Evolutionary conservation across 495 filamentous ascomycete genomes (phyloP).

Genomic region (Elasticomyces elasticus): DNA sequence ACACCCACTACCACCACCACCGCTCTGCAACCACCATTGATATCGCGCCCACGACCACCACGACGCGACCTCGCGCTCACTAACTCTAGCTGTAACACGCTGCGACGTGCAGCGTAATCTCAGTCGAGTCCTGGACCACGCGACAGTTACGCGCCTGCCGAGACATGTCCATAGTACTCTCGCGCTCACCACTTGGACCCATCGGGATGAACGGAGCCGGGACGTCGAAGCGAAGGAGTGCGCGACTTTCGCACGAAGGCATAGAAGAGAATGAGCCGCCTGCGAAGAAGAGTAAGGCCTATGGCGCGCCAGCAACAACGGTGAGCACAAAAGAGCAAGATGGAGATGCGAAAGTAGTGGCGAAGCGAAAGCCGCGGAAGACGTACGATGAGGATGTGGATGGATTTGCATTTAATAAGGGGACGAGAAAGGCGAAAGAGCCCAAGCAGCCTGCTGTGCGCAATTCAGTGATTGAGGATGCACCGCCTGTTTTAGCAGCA

Average conservation of each 20-base stretch:
- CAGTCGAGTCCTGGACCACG: background rate
- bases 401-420: slow-evolving; percentile 52
- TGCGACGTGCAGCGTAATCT: slow-evolving; percentile 1
- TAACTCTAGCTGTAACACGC: background rate
- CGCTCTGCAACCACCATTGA: slow-evolving; percentile 9
- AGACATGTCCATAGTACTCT: slow-evolving; percentile 28
- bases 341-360: slow-evolving; percentile 10
- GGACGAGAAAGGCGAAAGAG: slow-evolving; percentile 35
- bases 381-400: slow-evolving; percentile 56
- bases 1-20: background rate
- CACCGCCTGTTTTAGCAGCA: background rate
- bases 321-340: slow-evolving; percentile 18
- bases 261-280: slow-evolving; percentile 17
- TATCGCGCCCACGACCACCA: slow-evolving; percentile 9
- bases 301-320: slow-evolving; percentile 10
- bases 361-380: slow-evolving; percentile 4
- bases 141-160: slow-evolving; percentile 11
- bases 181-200: slow-evolving; percentile 28
- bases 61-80: slow-evolving; percentile 15
- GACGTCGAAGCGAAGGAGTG: slow-evolving; percentile 26
- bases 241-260: slow-evolving; percentile 28
- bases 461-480: slow-evolving; percentile 8
- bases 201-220: slow-evolving; percentile 30
- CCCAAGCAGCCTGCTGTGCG: slow-evolving; percentile 11
- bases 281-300: slow-evolving; percentile 13